These are phyloP conservation scores for Globisporangium barbulae DNA, from an alignment of 352 stramenopile genomes.

Conservation along the genomic window DNA sequence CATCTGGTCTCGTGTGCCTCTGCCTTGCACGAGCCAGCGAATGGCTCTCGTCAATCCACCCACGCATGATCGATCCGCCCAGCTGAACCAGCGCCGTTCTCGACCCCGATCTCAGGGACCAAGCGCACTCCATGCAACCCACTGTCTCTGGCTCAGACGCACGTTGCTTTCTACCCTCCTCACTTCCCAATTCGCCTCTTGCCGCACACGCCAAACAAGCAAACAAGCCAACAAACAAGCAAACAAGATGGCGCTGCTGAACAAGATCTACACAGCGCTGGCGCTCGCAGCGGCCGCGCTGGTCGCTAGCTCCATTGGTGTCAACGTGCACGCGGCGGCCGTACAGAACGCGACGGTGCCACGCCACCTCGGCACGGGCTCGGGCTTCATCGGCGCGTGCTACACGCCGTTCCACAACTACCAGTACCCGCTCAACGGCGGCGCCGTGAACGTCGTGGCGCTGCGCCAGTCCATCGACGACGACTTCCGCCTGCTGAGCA, in stretches of 20 bases:
- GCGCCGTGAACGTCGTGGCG: neutral
- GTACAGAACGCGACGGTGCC: neutral
- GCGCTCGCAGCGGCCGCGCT: neutral
- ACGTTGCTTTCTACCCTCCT: neutral
- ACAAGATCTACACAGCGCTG: neutral
- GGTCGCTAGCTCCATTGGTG: neutral
- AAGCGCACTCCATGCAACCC: too few relatives aligned
- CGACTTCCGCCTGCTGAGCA: slow-evolving; percentile 19
- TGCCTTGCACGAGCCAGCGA: too few relatives aligned
- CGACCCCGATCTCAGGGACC: too few relatives aligned
- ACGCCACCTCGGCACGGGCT: slow-evolving; percentile 2
- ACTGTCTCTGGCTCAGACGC: too few relatives aligned
- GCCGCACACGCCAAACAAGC: neutral
- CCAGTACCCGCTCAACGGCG: slow-evolving; percentile 19
- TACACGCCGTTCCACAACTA: slow-evolving; percentile 24
- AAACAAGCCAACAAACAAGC: neutral
- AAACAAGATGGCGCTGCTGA: neutral
- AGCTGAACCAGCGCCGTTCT: too few relatives aligned
- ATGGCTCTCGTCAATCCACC: too few relatives aligned
- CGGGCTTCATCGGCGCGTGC: slow-evolving; percentile 6
- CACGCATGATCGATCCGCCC: too few relatives aligned
- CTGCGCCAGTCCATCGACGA: slow-evolving; percentile 16
- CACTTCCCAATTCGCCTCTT: neutral
- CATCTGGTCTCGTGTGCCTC: too few relatives aligned
- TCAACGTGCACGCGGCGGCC: neutral